Conservation (phyloP, 2,329 filamentous ascomycete genomes). For the Byssothecium circinans region DNA sequence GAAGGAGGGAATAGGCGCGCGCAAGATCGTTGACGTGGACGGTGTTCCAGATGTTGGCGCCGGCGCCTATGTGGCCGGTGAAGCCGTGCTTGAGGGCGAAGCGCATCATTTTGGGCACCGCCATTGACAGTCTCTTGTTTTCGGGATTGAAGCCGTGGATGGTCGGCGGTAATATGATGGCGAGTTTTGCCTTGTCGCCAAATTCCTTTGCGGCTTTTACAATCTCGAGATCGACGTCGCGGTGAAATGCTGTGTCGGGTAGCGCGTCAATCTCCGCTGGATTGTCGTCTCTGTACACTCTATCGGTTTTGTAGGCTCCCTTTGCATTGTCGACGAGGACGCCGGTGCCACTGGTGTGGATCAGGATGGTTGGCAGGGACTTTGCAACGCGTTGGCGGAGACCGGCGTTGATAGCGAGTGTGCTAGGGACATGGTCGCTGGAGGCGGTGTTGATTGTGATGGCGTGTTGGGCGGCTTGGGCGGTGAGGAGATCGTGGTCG, state of each 20-base stretch:
- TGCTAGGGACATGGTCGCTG: conserved; percentile 51
- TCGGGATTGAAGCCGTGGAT: conserved; percentile 49
- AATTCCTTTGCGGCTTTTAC: conserved; percentile 41
- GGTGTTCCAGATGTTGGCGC: conserved; percentile 44
- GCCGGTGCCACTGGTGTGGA: conserved; percentile 52
- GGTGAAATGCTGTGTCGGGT: conserved; percentile 47
- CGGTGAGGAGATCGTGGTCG: conserved; percentile 5
- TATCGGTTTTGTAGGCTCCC: conserved; percentile 39
- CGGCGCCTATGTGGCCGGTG: conserved; percentile 49
- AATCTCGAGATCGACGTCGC: conserved; percentile 50
- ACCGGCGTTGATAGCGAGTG: conserved; percentile 49
- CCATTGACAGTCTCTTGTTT: conserved; percentile 50
- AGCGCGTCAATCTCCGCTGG: conserved; percentile 47
- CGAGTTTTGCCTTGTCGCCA: conserved; percentile 47
- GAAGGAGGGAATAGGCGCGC: conserved; percentile 47
- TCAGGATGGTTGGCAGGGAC: conserved; percentile 47
- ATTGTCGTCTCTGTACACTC: conserved; percentile 49
- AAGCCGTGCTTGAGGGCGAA: conserved; percentile 53
- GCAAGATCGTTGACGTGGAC: conserved; percentile 55
- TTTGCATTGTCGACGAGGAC: conserved; percentile 44
- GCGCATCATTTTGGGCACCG: conserved; percentile 50
- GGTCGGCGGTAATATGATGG: conserved; percentile 51
- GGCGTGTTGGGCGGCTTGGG: conserved; percentile 4
- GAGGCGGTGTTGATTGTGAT: conserved; percentile 52
- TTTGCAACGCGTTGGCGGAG: conserved; percentile 41